Conservation (phyloP, 164 flowering plant genomes). For the Piper betle region DNA sequence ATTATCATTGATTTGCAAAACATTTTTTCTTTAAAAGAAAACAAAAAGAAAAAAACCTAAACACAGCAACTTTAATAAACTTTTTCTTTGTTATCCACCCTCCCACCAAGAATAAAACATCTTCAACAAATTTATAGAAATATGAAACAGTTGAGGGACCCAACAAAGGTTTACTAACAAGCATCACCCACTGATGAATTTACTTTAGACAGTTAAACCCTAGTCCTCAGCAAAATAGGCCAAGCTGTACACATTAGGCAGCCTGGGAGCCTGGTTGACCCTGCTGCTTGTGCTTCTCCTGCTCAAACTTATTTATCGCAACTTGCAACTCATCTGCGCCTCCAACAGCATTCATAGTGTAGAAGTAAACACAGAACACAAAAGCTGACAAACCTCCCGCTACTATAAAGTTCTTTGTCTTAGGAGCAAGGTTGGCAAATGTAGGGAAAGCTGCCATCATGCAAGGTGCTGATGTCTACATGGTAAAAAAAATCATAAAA, state of each 20-base stretch:
- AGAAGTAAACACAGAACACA: slow-evolving; percentile 85
- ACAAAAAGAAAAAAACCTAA: no score
- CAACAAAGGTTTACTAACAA: no score
- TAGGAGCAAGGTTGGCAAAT: slow-evolving; percentile 43
- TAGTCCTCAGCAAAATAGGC: no score
- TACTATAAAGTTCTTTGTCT: slow-evolving; percentile 61
- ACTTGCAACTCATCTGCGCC: slow-evolving; percentile 13
- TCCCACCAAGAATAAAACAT: no score
- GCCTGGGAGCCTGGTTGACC: background rate
- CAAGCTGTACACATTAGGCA: background rate
- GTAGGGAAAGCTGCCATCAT: slow-evolving; percentile 15
- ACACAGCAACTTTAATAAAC: no score
- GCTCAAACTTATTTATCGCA: slow-evolving; percentile 13
- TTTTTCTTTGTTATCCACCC: no score
- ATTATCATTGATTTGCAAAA: no score
- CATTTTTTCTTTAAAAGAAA: no score
- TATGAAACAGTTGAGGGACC: no score
- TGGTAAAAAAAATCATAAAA: background rate
- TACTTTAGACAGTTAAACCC: no score
- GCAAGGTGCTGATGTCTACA: background rate
- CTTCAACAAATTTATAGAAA: no score
- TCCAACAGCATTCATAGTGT: slow-evolving; percentile 53
- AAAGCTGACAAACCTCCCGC: slow-evolving; percentile 79
- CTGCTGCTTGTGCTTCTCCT: slow-evolving; percentile 3
- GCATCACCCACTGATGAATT: no score